A percentile compares a stretch with the other conserved stretches of the same genome.
Conservation (phyloP, 2,329 filamentous ascomycete genomes). For the Ophioceras dolichostomum region DNA sequence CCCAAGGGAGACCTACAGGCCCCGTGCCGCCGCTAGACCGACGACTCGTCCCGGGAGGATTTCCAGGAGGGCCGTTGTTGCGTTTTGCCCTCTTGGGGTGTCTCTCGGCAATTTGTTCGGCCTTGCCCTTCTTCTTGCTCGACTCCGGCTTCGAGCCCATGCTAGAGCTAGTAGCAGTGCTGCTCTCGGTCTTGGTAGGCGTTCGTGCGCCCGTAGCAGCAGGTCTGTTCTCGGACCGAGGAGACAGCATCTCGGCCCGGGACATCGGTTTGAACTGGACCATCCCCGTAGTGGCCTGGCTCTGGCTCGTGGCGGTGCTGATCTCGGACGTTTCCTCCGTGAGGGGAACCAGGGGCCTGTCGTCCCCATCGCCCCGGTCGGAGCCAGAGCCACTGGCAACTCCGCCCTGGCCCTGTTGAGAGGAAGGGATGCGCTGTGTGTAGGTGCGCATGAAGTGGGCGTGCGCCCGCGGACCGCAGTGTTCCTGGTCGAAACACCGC, state of each 20-base stretch:
- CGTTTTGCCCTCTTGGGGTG: slow-evolving; percentile 20
- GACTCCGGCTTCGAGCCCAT: too few species aligned
- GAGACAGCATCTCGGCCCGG: too few species aligned
- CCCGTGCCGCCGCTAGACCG: slow-evolving; percentile 10
- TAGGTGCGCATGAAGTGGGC: slow-evolving; percentile 50
- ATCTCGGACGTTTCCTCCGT: slow-evolving; percentile 15
- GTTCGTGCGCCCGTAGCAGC: too few species aligned
- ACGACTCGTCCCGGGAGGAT: slow-evolving; percentile 20
- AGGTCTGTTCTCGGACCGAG: not conserved
- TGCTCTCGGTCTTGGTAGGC: too few species aligned
- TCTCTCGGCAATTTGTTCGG: slow-evolving; percentile 21
- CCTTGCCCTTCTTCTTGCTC: slow-evolving; percentile 21
- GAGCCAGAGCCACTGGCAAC: too few species aligned
- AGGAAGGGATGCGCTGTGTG: slow-evolving; percentile 35
- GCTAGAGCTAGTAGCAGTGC: too few species aligned
- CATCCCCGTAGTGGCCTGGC: too few species aligned
- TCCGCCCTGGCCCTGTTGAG: slow-evolving; percentile 13
- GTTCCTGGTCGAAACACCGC: slow-evolving; percentile 48
- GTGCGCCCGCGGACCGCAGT: slow-evolving; percentile 43
- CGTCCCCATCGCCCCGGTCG: slow-evolving; percentile 16
- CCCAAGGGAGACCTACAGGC: slow-evolving; percentile 13
- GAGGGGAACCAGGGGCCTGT: slow-evolving; percentile 14
- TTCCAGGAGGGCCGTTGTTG: slow-evolving; percentile 20
- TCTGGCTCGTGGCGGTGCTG: slow-evolving; percentile 10
- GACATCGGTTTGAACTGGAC: too few species aligned